Conservation (phyloP, 768 basidiomycete genomes). For the Cystobasidiopsis lactophilus region DNA sequence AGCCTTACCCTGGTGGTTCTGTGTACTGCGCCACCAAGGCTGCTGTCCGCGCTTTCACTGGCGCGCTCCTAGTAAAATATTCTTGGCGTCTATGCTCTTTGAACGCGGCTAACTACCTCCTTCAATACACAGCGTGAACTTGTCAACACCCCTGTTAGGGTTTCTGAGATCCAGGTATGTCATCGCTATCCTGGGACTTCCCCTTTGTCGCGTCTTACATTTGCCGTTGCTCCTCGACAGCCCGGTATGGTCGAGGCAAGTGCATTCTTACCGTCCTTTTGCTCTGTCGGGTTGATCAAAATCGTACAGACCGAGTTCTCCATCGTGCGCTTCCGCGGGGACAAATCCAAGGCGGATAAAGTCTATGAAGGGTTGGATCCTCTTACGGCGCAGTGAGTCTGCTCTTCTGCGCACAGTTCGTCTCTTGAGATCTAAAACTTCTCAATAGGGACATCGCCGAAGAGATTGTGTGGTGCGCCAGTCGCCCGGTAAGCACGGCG, state of each 20-base stretch:
- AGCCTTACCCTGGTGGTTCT: conserved; percentile 70
- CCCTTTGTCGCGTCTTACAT: too few relatives aligned
- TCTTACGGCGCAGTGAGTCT: conserved; percentile 7
- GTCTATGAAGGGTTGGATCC: conserved; percentile 41
- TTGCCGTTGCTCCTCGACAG: neutral
- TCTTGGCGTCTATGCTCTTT: neutral
- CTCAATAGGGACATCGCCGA: conserved; percentile 69
- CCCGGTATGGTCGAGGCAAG: conserved; percentile 14
- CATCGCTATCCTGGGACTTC: conserved; percentile 10
- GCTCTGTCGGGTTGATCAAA: too few relatives aligned
- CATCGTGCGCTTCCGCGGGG: conserved; percentile 66
- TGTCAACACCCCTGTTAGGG: conserved; percentile 76
- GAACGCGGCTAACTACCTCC: neutral
- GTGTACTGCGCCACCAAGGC: conserved; percentile 69
- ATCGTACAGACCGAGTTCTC: conserved; percentile 74
- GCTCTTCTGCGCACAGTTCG: neutral
- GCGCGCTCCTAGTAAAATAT: conserved; percentile 39
- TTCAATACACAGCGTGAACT: conserved; percentile 45
- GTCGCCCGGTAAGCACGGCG: too few relatives aligned
- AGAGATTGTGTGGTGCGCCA: conserved; percentile 91
- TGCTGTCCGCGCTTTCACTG: conserved; percentile 60
- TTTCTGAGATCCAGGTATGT: conserved; percentile 88
- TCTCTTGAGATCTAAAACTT: neutral
- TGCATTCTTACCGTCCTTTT: too few relatives aligned
- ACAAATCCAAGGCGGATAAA: conserved; percentile 55